These are phyloP conservation scores for Botrytis galanthina DNA, from an alignment of 2,329 filamentous ascomycete species.

Conservation along the genomic window DNA sequence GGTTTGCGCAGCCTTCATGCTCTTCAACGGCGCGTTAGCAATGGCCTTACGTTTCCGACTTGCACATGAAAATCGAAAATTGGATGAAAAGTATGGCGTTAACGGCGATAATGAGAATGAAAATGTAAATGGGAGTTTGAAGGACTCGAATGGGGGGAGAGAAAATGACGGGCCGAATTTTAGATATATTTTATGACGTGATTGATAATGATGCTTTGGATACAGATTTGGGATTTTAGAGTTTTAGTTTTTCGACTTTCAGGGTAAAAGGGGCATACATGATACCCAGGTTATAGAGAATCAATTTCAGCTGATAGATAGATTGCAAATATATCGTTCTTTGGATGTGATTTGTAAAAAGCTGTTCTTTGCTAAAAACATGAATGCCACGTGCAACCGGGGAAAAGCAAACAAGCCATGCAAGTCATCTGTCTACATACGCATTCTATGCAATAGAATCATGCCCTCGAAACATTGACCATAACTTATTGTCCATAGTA, in stretches of 20 bases:
- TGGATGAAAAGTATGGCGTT: conserved; percentile 47
- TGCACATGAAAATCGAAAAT: conserved; percentile 58
- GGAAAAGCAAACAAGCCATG: conserved; percentile 1
- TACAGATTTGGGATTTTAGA: not conserved
- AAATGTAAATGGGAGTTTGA: not conserved
- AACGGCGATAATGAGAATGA: conserved; percentile 12
- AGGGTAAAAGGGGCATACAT: not conserved
- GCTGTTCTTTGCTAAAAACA: not conserved
- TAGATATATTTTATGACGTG: conserved; percentile 14
- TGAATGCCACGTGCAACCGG: not conserved
- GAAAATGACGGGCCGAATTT: conserved; percentile 12
- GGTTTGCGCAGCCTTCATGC: conserved; percentile 61
- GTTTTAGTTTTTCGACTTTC: not conserved
- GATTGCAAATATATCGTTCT: not conserved
- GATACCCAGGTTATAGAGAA: not conserved
- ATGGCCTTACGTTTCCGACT: conserved; percentile 53
- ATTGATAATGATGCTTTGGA: not conserved
- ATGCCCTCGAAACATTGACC: not conserved
- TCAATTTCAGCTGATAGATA: not conserved
- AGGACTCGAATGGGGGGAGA: not conserved
- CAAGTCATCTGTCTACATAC: not conserved
- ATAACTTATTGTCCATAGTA: not conserved
- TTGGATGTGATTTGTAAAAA: not conserved
- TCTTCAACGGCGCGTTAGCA: conserved; percentile 57
- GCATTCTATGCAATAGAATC: not conserved